Evolutionary conservation across 169 alveolate species (phyloP).

Genomic region (Hepatocystis sp.): DNA sequence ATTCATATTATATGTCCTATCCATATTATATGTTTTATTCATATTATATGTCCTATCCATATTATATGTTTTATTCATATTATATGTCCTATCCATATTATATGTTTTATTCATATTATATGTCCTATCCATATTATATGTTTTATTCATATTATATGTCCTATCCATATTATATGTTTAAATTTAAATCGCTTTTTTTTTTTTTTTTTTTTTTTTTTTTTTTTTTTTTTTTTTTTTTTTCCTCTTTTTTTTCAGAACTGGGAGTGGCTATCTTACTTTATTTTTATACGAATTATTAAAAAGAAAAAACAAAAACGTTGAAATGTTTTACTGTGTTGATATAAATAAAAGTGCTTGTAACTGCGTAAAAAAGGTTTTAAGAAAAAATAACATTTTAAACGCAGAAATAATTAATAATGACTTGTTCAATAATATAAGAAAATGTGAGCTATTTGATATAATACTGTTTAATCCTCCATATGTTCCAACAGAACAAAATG

Average conservation of each 20-base stretch:
- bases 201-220: too few relatives aligned
- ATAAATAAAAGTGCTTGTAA: slow-evolving; percentile 55
- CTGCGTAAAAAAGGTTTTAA: slow-evolving; percentile 30
- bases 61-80: too few relatives aligned
- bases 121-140: too few relatives aligned
- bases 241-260: slow-evolving; percentile 25
- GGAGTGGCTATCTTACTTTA: slow-evolving; percentile 51
- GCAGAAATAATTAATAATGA: slow-evolving; percentile 45
- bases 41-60: too few relatives aligned
- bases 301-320: slow-evolving; percentile 26
- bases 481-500: slow-evolving; percentile 61
- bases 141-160: too few relatives aligned
- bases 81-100: too few relatives aligned
- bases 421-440: slow-evolving; percentile 38
- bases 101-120: too few relatives aligned
- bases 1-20: too few relatives aligned
- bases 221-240: too few relatives aligned
- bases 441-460: slow-evolving; percentile 40
- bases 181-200: too few relatives aligned
- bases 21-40: too few relatives aligned
- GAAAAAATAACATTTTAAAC: slow-evolving; percentile 23
- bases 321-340: slow-evolving; percentile 50
- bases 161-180: too few relatives aligned
- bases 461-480: slow-evolving; percentile 69
- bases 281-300: slow-evolving; percentile 31